Evolutionary conservation across 495 filamentous ascomycete genomes (phyloP), one percentile per base, ranked within the genome.

Genomic region (Astrothelium macrocarpum): DNA sequence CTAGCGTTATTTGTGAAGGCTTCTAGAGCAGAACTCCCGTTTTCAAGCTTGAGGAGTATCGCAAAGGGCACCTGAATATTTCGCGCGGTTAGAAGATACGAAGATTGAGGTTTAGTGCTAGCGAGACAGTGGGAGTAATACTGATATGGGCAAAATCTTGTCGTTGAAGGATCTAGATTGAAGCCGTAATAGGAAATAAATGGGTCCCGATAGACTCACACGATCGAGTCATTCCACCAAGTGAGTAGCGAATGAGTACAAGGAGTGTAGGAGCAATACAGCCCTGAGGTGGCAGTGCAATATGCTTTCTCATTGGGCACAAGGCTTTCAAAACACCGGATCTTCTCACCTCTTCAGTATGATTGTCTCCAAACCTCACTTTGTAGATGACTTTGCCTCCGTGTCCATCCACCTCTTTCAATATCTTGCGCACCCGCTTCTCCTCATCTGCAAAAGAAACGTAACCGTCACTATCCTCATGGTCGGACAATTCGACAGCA

Each of bases 11-110:
- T 60, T 43, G 66, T 62, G 59, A 68, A 75, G 49, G 62, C 63
- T 58, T 72, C 60, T 5, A 75, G 66, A 26, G 70, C 73, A 34
- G 28, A 59, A 25, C 65, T 59, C 1, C 74, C 73, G 68, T 71
- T 68, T 12, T 74, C 64, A 12, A 69, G 59, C 2, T 59, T n/a
- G 14, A 74, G 56, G 2, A 76, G 68, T 23, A 70, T 46, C 32
- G 73, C 70, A 61, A 75, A 73, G 12, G 65, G 34, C n/a, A 75
- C 43, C 72, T 74, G 39, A n/a, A 65, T n/a, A 16, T 5, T 20
- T 23, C 9, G 45, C 20, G 45, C 5, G 20, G n/a, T 14, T 20
- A 49, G 12, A 14, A 20, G 20, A 49, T 49, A 39, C 14, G 14
- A 39, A 39, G 34, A 39, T 14, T 39, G 32, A 60, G 59, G 29